A percentile compares a stretch with the other conserved stretches of the same genome.
These are phyloP conservation scores for Cordyceps tenuipes DNA, from an alignment of 2,329 filamentous ascomycete genomes.

Conservation along the genomic window DNA sequence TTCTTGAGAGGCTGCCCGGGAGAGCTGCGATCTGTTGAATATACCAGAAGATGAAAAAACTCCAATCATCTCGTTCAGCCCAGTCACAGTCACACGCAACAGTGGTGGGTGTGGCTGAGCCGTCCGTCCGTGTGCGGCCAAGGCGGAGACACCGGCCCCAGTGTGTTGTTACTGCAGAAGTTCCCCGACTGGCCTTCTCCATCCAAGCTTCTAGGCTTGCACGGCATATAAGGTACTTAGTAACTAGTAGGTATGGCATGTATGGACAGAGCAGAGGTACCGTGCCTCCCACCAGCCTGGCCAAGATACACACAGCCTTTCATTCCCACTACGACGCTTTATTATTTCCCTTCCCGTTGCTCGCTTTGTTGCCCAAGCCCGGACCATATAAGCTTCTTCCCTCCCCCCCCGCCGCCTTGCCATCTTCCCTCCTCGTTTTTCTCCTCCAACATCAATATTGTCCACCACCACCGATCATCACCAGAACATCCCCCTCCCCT, in stretches of 20 bases:
- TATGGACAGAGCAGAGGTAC: too few relatives aligned
- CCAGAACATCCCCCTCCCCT: slow-evolving; percentile 5
- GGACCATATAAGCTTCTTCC: slow-evolving; percentile 10
- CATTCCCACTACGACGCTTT: not conserved
- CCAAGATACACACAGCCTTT: not conserved
- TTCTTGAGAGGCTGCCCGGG: not conserved
- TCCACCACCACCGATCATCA: not conserved
- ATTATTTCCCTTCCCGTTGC: not conserved
- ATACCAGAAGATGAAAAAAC: not conserved
- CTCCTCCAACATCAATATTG: not conserved
- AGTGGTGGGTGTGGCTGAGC: not conserved
- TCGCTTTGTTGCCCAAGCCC: not conserved
- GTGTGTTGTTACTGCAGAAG: not conserved
- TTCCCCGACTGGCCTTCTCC: not conserved
- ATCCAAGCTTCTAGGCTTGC: too few relatives aligned
- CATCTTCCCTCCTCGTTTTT: not conserved
- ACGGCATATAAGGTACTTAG: too few relatives aligned
- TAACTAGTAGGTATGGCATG: too few relatives aligned
- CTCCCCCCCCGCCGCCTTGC: not conserved
- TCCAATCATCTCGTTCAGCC: not conserved
- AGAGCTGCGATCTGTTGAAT: not conserved
- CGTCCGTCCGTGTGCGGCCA: not conserved
- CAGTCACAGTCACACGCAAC: not conserved
- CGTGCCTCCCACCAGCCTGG: not conserved
- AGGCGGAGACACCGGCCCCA: not conserved